phyloP scores from a whole-genome alignment of 805 yeast species.

The Saturnispora diversa region DNA sequence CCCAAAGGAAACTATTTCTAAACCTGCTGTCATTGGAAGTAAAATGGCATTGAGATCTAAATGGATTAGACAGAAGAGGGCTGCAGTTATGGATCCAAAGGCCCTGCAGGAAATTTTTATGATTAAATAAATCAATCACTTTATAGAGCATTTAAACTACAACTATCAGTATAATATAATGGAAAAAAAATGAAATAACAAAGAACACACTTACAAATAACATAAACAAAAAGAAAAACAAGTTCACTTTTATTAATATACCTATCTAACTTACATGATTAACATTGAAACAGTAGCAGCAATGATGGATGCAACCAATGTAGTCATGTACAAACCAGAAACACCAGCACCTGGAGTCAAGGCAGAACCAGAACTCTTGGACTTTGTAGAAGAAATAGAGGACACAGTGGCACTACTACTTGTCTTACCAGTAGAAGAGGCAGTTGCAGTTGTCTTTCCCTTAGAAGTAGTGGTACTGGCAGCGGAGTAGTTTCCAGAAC shows the following conservation, averaged over 20 bases:
- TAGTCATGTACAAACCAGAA: conserved; percentile 21
- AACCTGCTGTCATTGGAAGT: conserved; percentile 37
- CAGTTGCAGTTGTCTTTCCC: conserved; percentile 19
- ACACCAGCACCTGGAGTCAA: conserved; percentile 27
- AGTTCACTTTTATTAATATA: not conserved
- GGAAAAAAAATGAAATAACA: conserved; percentile 1
- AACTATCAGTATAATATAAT: conserved; percentile 1
- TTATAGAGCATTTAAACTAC: not conserved
- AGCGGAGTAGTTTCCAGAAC: conserved; percentile 21
- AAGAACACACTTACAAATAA: not conserved
- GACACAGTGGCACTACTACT: conserved; percentile 22
- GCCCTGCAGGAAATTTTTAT: conserved; percentile 89
- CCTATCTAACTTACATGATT: not conserved
- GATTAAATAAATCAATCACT: conserved; percentile 44
- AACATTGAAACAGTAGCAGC: conserved; percentile 10
- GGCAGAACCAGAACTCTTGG: conserved; percentile 10
- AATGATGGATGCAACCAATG: conserved; percentile 8
- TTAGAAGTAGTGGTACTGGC: conserved; percentile 14
- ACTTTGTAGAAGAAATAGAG: conserved; percentile 11
- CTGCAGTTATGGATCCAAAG: conserved; percentile 82
- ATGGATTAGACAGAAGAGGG: conserved; percentile 85
- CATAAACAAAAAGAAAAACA: not conserved
- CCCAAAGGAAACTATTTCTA: conserved; percentile 26
- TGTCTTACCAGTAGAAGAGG: conserved; percentile 22
- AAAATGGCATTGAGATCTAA: conserved; percentile 70